Base-by-base conservation (phyloP, 2,329 filamentous ascomycete genomes). In the Neurospora sp. region DNA sequence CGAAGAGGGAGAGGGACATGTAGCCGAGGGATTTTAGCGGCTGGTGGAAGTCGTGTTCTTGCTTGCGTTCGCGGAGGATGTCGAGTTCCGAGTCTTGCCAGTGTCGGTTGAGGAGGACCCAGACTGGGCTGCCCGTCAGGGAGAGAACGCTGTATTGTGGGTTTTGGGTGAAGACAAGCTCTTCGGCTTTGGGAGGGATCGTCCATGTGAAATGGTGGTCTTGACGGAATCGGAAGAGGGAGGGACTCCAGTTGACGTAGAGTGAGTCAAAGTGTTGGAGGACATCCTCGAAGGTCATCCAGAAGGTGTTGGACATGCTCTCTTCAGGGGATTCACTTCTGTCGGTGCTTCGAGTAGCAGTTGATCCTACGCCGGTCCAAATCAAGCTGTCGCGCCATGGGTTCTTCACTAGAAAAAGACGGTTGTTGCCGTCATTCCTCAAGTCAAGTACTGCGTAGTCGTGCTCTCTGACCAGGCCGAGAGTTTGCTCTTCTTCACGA, bases 181-280 rank as follows among this genome's bases (percentile, higher is more conserved):
- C 79, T 73, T 85, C 81, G 52, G 81, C 83, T 57, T 80, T 78
- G 38, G 78, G 78, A 23, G 85, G 81, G 41, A 88, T 81, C 1
- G 90, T 85, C 96, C 96, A 99, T 2, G 85, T 85, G 77, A 98
- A 97, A 80, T 99, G 96, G 69, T 94, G 88, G 75, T 99, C 94
- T 78, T 97, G 90, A 8, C 94, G 89, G 77, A 91, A 82, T 1
- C 83, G 83, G 80, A 99, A 99, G 0, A 97, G 83, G 0, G 87
- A 86, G 0, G 96, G 94, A 74, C 97, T 97, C 96, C 96, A 99
- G 80, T 98, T 99, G 69, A 99, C 84, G 79, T 98, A 99, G 74
- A 99, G 88, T 19, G 94, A 97, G 78, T 98, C 93, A 73, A 97
- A 99, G 77, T 97, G 90, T 76, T 97, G 93, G 41, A 92, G 87